Percentiles rank a stretch among this genome's conserved stretches.
Evolutionary conservation across 352 stramenopile genomes (phyloP).

Genomic region (Halophytophthora batemanensis): DNA sequence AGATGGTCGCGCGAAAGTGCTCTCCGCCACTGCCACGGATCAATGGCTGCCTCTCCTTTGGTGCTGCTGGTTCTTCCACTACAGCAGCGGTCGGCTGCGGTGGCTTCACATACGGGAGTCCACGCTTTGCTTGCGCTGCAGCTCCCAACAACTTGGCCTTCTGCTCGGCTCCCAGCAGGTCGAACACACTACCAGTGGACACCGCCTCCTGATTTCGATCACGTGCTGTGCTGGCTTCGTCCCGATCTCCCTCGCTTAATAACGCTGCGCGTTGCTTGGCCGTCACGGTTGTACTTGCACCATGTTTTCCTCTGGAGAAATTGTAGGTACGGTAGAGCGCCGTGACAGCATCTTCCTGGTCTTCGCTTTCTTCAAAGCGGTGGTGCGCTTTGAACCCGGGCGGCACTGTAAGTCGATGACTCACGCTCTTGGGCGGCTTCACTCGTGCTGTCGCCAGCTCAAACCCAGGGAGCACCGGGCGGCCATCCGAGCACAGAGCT

Average conservation of each 20-base stretch:
- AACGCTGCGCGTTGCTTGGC: conserved; percentile 45
- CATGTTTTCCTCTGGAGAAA: conserved; percentile 43
- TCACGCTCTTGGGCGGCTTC: conserved; percentile 42
- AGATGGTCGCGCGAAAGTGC: conserved; percentile 71
- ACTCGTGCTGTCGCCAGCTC: conserved; percentile 35
- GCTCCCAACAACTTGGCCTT: conserved; percentile 43
- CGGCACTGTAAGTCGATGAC: conserved; percentile 47
- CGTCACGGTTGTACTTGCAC: conserved; percentile 37
- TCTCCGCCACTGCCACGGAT: conserved; percentile 25
- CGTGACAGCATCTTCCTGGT: conserved; percentile 15
- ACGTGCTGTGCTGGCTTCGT: background rate
- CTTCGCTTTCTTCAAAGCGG: conserved; percentile 36
- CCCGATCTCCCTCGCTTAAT: conserved; percentile 21
- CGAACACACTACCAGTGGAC: conserved; percentile 50
- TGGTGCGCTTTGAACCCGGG: conserved; percentile 46
- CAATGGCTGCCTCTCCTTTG: conserved; percentile 37
- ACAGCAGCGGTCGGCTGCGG: background rate
- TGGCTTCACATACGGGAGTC: background rate
- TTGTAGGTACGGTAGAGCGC: conserved; percentile 55
- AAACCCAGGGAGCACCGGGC: conserved; percentile 54
- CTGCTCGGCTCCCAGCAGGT: conserved; percentile 45
- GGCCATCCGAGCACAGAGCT: conserved; percentile 56
- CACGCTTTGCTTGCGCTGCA: conserved; percentile 32
- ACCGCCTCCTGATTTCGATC: background rate
- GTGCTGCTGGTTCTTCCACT: conserved; percentile 3